Evolutionary conservation across 805 yeast species (phyloP).

Genomic region (Pichia manshurica): DNA sequence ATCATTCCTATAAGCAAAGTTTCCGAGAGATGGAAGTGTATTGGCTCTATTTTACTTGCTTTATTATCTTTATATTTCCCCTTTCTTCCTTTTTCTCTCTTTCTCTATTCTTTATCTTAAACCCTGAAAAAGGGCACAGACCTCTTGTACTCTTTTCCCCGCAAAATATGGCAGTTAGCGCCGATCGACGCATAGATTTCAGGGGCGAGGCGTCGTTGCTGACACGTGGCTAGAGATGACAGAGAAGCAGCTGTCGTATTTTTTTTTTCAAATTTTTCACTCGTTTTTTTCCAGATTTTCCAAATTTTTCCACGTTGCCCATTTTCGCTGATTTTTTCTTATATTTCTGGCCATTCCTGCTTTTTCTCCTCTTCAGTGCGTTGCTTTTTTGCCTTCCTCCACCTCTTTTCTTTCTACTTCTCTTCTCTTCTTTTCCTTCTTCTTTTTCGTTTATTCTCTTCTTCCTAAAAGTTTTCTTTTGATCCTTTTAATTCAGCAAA

Average conservation of each 20-base stretch:
- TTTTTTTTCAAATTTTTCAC: background rate
- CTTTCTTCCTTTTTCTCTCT: conserved; percentile 4
- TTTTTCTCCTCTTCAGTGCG: background rate
- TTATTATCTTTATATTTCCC: no score
- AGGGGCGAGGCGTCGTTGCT: background rate
- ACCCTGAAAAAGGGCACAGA: no score
- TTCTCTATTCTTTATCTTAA: background rate
- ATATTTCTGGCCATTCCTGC: background rate
- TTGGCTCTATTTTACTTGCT: no score
- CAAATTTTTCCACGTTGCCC: conserved; percentile 1
- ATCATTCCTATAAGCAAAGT: no score
- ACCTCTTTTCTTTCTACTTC: background rate
- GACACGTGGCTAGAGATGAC: background rate
- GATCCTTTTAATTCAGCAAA: background rate
- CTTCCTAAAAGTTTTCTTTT: background rate
- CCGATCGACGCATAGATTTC: no score
- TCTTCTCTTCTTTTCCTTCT: background rate
- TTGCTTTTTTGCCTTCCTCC: background rate
- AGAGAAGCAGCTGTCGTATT: background rate
- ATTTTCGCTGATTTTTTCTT: conserved; percentile 1
- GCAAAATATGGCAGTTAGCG: no score
- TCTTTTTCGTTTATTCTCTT: background rate
- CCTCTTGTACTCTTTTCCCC: no score
- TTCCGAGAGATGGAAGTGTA: no score
- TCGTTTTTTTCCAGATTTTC: background rate